Evolutionary conservation across 1,139 yeast species (phyloP).

Genomic region (Scheffersomyces insectosa): DNA sequence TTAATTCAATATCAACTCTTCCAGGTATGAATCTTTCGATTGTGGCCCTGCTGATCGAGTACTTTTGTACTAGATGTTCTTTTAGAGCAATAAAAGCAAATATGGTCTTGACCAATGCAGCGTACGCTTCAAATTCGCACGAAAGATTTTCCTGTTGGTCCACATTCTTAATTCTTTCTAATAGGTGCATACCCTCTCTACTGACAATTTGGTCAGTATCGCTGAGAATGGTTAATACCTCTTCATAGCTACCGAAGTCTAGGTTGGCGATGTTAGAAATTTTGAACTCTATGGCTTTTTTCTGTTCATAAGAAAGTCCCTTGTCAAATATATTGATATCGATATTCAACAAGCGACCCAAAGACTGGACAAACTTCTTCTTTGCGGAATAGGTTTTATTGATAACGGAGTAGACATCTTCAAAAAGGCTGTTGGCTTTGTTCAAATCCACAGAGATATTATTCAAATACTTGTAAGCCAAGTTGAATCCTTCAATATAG

Average conservation of each 20-base stretch:
- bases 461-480: slow-evolving; percentile 50
- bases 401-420: slow-evolving; percentile 43
- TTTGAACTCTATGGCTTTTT: slow-evolving; percentile 24
- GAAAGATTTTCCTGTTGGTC: slow-evolving; percentile 12
- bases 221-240: slow-evolving; percentile 20
- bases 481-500: slow-evolving; percentile 62
- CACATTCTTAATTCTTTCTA: slow-evolving; percentile 12
- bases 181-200: slow-evolving; percentile 37
- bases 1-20: slow-evolving; percentile 27
- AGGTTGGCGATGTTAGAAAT: slow-evolving; percentile 44
- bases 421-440: slow-evolving; percentile 17
- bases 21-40: slow-evolving; percentile 26
- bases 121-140: slow-evolving; percentile 7
- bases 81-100: slow-evolving; percentile 23
- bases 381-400: slow-evolving; percentile 43
- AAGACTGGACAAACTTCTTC: slow-evolving; percentile 42
- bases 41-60: slow-evolving; percentile 20
- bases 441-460: slow-evolving; percentile 20
- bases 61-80: slow-evolving; percentile 19
- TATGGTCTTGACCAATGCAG: slow-evolving; percentile 18
- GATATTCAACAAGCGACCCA: slow-evolving; percentile 25
- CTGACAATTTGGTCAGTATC: slow-evolving; percentile 17
- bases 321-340: slow-evolving; percentile 5
- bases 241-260: slow-evolving; percentile 42
- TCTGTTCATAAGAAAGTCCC: slow-evolving; percentile 5